These are phyloP conservation scores for Micractinium conductrix DNA, from an alignment of 139 green algal genomes.

Conservation along the genomic window DNA sequence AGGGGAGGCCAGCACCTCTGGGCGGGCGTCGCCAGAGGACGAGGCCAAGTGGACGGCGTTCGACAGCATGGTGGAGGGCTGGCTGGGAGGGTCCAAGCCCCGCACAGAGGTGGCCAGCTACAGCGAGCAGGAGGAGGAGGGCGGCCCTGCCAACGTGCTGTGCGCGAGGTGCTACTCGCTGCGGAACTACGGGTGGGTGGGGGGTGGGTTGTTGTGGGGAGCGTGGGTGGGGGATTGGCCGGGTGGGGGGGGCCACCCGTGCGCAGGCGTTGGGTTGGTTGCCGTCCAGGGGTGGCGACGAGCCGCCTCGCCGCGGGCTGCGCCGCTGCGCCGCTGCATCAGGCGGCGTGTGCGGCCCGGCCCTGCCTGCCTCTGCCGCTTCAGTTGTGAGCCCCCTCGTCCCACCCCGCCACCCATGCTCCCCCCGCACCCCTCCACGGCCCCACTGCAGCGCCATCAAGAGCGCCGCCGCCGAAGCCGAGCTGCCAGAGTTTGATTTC, in stretches of 20 bases:
- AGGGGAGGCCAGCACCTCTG: not conserved
- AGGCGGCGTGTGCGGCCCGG: no score
- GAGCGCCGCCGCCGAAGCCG: constrained; percentile 60
- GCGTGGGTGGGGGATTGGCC: not conserved
- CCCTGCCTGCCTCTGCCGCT: not conserved
- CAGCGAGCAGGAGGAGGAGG: constrained; percentile 6
- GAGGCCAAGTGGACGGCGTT: constrained; percentile 30
- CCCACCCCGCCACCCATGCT: not conserved
- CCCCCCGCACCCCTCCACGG: not conserved
- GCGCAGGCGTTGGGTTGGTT: no score
- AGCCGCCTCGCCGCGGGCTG: no score
- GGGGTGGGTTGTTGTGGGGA: not conserved
- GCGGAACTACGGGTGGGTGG: constrained; percentile 76
- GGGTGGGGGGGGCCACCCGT: not conserved
- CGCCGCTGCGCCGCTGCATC: no score
- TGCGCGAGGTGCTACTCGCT: constrained; percentile 94
- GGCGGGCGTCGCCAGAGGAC: not conserved
- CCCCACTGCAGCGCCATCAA: constrained; percentile 66
- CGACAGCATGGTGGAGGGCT: constrained; percentile 39
- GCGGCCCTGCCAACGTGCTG: constrained; percentile 51
- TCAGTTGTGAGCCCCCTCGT: not conserved
- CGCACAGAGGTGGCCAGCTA: constrained; percentile 8
- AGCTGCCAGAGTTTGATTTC: constrained; percentile 87
- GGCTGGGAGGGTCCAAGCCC: constrained; percentile 30
- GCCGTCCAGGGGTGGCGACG: no score